phyloP scores from a whole-genome alignment of 805 yeast species.

The Yamadazyma insecticola region DNA sequence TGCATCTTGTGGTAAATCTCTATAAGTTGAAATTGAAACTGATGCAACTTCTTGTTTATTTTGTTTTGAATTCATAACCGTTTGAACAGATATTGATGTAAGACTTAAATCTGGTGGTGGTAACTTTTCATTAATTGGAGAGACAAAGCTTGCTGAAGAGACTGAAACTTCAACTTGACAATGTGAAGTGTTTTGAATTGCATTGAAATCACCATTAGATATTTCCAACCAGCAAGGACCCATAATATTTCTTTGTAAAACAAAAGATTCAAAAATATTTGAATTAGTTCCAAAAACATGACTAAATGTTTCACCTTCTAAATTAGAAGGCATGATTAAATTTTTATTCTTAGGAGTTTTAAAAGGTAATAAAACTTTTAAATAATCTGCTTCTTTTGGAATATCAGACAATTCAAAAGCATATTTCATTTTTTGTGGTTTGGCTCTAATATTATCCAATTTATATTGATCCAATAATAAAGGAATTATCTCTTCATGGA shows the following conservation, averaged over 20 bases:
- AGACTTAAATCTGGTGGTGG: conserved; percentile 65
- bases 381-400: conserved; percentile 75
- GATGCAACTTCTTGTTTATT: conserved; percentile 86
- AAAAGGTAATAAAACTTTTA: conserved; percentile 73
- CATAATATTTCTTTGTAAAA: conserved; percentile 77
- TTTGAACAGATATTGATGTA: conserved; percentile 73
- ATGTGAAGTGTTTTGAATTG: conserved; percentile 65
- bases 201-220: conserved; percentile 53
- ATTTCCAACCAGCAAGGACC: conserved; percentile 97
- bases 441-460: conserved; percentile 58
- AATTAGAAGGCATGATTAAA: conserved; percentile 51
- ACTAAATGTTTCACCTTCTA: conserved; percentile 71
- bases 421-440: conserved; percentile 70
- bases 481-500: conserved; percentile 72
- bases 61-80: conserved; percentile 67
- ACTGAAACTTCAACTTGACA: conserved; percentile 74
- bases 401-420: conserved; percentile 83
- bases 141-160: conserved; percentile 41
- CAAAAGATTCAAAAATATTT: conserved; percentile 78
- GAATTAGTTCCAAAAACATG: conserved; percentile 78
- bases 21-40: conserved; percentile 70
- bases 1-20: conserved; percentile 67
- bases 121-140: conserved; percentile 34
- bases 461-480: conserved; percentile 61
- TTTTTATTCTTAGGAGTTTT: conserved; percentile 53